These are phyloP conservation scores for Ascomycota sp. DNA, from an alignment of 2,329 filamentous ascomycete genomes.

Conservation along the genomic window DNA sequence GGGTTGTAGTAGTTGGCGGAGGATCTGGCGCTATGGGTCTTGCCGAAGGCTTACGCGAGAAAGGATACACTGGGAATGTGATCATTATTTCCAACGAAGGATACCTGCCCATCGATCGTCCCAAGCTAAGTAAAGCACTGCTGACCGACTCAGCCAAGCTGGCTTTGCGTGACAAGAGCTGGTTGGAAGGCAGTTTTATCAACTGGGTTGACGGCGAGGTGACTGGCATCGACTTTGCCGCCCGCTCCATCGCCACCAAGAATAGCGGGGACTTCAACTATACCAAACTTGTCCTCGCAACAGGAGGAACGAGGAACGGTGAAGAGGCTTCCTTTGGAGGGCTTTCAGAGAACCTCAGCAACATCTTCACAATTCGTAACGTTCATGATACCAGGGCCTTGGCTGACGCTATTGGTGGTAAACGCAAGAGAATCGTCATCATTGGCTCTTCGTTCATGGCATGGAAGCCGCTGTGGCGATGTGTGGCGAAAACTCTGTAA, in stretches of 20 bases:
- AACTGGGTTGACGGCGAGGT: slow-evolving; percentile 44
- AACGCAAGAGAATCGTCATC: slow-evolving; percentile 79
- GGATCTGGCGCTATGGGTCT: slow-evolving; percentile 70
- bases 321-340: slow-evolving; percentile 54
- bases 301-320: slow-evolving; percentile 71
- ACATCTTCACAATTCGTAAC: slow-evolving; percentile 69
- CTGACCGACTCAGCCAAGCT: slow-evolving; percentile 64
- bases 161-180: slow-evolving; percentile 54
- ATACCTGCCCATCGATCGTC: slow-evolving; percentile 74
- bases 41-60: slow-evolving; percentile 62
- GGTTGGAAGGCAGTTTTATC: slow-evolving; percentile 46
- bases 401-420: slow-evolving; percentile 55
- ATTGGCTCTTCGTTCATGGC: slow-evolving; percentile 92
- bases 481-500: slow-evolving; percentile 60
- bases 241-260: slow-evolving; percentile 55
- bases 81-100: slow-evolving; percentile 73
- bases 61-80: slow-evolving; percentile 60
- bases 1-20: slow-evolving; percentile 71
- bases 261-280: slow-evolving; percentile 54
- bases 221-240: slow-evolving; percentile 53
- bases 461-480: slow-evolving; percentile 91
- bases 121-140: slow-evolving; percentile 88
- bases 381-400: slow-evolving; percentile 65
- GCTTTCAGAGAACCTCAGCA: slow-evolving; percentile 69
- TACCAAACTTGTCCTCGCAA: slow-evolving; percentile 76